A percentile compares a stretch with the other conserved stretches of the same genome.
Conservation (phyloP, 768 basidiomycete genomes). For the Rhodotorula sphaerocarpa region DNA sequence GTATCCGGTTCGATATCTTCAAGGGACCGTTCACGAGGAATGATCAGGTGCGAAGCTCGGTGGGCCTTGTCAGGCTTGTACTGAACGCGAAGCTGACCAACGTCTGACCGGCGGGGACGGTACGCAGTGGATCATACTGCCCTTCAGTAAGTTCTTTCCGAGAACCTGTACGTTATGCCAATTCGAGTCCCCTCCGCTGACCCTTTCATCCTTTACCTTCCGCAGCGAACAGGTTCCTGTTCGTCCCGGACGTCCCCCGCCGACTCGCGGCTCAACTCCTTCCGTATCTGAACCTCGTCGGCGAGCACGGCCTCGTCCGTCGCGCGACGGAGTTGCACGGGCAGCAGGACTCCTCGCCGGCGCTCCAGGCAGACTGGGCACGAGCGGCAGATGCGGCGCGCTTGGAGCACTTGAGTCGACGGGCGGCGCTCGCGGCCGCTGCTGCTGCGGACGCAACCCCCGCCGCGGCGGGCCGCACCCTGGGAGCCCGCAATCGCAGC, state of each 20-base stretch:
- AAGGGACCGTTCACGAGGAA: constrained; percentile 39
- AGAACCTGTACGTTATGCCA: too few relatives aligned
- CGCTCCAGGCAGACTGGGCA: not conserved
- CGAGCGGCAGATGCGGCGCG: not conserved
- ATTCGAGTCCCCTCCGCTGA: too few relatives aligned
- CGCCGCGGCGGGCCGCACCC: not conserved
- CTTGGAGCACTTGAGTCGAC: not conserved
- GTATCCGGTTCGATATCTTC: constrained; percentile 44
- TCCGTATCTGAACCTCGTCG: constrained; percentile 34
- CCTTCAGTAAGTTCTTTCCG: constrained; percentile 26
- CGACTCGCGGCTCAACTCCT: constrained; percentile 14
- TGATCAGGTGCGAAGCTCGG: constrained; percentile 49
- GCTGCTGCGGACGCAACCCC: not conserved
- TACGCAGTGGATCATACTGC: constrained; percentile 31
- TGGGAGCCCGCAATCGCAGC: constrained; percentile 27
- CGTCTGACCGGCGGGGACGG: not conserved
- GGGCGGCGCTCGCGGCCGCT: not conserved
- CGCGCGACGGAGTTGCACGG: not conserved
- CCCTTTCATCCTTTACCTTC: not conserved
- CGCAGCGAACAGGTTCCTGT: constrained; percentile 32
- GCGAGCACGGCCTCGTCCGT: constrained; percentile 26
- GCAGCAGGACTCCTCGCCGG: not conserved
- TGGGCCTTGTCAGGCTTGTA: constrained; percentile 43
- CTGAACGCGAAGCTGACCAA: too few relatives aligned
- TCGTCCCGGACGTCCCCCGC: constrained; percentile 14